Evolutionary conservation across 345 rosid species (phyloP).

Genomic region (Barbarea vulgaris): DNA sequence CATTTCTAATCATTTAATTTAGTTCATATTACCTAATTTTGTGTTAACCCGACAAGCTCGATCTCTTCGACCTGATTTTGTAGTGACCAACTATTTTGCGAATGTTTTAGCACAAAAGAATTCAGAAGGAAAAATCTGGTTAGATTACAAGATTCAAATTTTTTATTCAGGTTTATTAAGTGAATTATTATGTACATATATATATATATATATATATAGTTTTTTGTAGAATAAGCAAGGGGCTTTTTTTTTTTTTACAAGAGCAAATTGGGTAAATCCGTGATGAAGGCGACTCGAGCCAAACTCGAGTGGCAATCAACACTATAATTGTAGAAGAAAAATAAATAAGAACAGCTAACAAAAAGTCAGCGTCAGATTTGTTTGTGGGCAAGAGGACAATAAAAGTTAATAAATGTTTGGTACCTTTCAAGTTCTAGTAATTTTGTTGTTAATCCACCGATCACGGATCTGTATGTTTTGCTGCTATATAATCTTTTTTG

Average conservation of each 20-base stretch:
- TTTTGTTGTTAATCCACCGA: conserved; percentile 28
- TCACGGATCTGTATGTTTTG: conserved; percentile 28
- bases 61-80: no score
- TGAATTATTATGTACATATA: no score
- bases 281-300: conserved; percentile 22
- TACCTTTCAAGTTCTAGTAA: conserved; percentile 18
- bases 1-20: neutral
- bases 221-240: neutral
- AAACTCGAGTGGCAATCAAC: neutral
- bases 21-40: neutral
- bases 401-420: conserved; percentile 1
- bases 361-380: conserved; percentile 28
- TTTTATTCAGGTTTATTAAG: neutral
- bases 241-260: neutral
- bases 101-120: neutral
- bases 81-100: neutral
- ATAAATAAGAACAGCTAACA: conserved; percentile 16
- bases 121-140: neutral
- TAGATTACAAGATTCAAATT: neutral
- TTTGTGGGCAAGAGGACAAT: conserved; percentile 28
- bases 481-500: neutral
- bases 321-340: neutral
- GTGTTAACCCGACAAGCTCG: neutral
- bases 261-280: conserved; percentile 7
- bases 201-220: no score